Conservation (phyloP, 1,284 basidiomycete genomes). For the Nidula niveotomentosa region DNA sequence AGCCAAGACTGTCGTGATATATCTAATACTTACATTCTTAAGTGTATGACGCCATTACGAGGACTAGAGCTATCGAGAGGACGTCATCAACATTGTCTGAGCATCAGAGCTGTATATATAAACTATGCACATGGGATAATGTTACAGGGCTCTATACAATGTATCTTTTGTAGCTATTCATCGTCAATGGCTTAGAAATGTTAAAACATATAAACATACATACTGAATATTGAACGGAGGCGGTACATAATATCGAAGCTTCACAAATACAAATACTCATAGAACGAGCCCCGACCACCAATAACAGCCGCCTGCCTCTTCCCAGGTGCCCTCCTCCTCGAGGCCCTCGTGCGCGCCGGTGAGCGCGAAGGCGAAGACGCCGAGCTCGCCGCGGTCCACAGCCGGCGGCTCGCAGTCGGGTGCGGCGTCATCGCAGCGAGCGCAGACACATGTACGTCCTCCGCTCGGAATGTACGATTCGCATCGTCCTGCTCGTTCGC, state of each 20-base stretch:
- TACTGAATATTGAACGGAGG: neutral
- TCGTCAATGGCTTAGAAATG: no score
- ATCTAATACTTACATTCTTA: no score
- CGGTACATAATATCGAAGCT: neutral
- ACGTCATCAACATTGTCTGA: no score
- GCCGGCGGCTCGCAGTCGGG: conserved; percentile 16
- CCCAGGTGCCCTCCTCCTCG: no score
- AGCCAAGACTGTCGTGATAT: no score
- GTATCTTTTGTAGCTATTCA: no score
- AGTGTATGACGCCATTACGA: no score
- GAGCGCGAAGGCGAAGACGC: conserved; percentile 45
- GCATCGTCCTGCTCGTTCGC: conserved; percentile 10
- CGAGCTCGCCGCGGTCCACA: conserved; percentile 25
- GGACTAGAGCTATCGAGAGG: no score
- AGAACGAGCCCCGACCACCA: neutral
- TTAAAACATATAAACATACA: neutral
- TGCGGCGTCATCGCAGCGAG: neutral
- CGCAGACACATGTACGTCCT: neutral
- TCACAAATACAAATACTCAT: conserved; percentile 1
- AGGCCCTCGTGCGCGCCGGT: conserved; percentile 21
- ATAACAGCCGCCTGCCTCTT: no score
- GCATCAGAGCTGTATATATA: no score
- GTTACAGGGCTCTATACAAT: no score
- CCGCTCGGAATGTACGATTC: conserved; percentile 9
- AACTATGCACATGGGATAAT: no score